Base-by-base conservation (phyloP, 805 yeast genomes). In the Limtongia smithiae region DNA sequence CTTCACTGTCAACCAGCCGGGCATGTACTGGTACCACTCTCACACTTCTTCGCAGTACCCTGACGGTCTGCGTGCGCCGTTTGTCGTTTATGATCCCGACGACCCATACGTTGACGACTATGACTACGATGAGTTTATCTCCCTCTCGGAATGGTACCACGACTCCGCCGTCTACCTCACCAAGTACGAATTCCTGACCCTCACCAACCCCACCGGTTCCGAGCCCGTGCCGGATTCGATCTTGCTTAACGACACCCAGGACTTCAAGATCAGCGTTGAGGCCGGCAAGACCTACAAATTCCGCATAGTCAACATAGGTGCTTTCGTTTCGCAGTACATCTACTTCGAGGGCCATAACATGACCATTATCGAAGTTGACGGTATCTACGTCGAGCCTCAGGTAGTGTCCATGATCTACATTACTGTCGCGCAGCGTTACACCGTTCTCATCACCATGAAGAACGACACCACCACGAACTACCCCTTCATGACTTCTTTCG, bases 1-100 rank as follows among this genome's bases (percentile, higher is more conserved):
- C 73, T 93, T 93, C 69, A 84, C 96, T 24, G 87, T 89, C 53
- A 78, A 78, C 42, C 96, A 93, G 70, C 80, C 75, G 50, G 98
- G 98, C 62, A 78, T 95, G 17, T 93, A 75, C 75, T 93, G 98
- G 98, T 93, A 91, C 75, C 98, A 93, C 69, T 87, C 97, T 27
- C 98, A 93, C 71, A 80, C 90, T 31, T 69, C 76, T 20, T 91
- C 90, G 60, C 95, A 90, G 69, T 89, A 89, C 62, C 90, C 93
- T 68, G 97, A 93, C 65, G 98, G 98, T 65, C 64, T 71, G 47
- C 67, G 76, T 28, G 73, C 68, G 41, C 62, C 72, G 25, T 78
- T 91, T 57, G 76, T 93, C 58, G 82, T 93, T 60, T 82, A 83
- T 60, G 85, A 82, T 58, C 80, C 77, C 37, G 73, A 74, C 15